These are phyloP conservation scores for Magnusiomyces tetraspermus DNA, from an alignment of 1,139 yeast genomes.

Conservation along the genomic window DNA sequence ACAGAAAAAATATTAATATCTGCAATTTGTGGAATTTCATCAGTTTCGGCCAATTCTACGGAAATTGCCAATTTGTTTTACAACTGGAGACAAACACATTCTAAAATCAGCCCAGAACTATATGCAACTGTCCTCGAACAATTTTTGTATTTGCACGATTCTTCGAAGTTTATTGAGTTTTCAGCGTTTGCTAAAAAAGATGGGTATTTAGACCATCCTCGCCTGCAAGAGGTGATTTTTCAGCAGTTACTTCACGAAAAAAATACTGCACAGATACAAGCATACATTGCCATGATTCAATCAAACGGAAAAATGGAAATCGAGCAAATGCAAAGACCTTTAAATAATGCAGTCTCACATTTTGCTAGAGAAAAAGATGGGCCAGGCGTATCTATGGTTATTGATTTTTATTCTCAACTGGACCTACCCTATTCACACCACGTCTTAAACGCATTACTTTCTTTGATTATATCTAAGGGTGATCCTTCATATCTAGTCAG, in stretches of 20 bases:
- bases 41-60: conserved; percentile 3
- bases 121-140: conserved; percentile 9
- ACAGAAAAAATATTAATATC: conserved; percentile 5
- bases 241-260: conserved; percentile 10
- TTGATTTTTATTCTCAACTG: conserved; percentile 7
- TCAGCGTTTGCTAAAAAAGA: conserved; percentile 7
- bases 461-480: conserved; percentile 5
- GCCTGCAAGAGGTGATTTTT: conserved; percentile 10
- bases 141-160: conserved; percentile 6
- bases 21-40: conserved; percentile 6
- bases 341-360: conserved; percentile 11
- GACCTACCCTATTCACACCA: conserved; percentile 3
- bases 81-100: conserved; percentile 3
- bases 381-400: conserved; percentile 6
- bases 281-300: conserved; percentile 11
- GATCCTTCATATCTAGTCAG: conserved; percentile 5
- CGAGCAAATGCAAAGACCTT: conserved; percentile 3
- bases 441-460: conserved; percentile 10
- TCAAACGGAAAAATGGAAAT: not conserved
- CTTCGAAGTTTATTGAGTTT: conserved; percentile 9
- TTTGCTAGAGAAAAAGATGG: conserved; percentile 6
- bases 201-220: conserved; percentile 4
- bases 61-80: conserved; percentile 9
- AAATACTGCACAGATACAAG: conserved; percentile 13
- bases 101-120: conserved; percentile 2